Base-by-base conservation (phyloP, 768 basidiomycete genomes). In the Lactarius psammicola region DNA sequence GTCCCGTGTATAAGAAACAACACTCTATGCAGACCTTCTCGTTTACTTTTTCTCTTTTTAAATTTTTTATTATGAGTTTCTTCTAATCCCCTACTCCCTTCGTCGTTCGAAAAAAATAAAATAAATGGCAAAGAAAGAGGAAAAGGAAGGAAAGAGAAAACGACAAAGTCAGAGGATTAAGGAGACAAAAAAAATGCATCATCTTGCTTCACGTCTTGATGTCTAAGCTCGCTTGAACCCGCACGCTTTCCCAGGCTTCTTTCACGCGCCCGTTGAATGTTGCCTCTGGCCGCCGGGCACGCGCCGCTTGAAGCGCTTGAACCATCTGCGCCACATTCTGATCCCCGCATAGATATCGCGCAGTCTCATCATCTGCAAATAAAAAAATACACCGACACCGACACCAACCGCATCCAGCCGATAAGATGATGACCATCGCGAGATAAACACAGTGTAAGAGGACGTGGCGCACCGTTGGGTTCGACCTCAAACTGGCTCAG, bases 331-430 rank as follows among this genome's bases (percentile, higher is more conserved):
- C 56, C 44, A 64, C 67, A 56, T 68, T 40, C n/a, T 49, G 60
- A 60, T 59, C 49, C 55, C 63, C 55, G 55, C 67, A 62, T 36
- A 82, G 75, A 73, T 82, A 87, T 65, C 78, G 78, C 60, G 87
- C 87, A 46, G 82, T 82, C 59, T 88, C 88, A 70, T 81, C 76
- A 75, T 88, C 89, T 90, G 76, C 60, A 71, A 70, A 53, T 4
- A 53, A n/a, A n/a, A n/a, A n/a, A 46, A 60, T 20, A 2, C 38
- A 33, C 34, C 53, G 31, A 10, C 26, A 49, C 33, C 30, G 26
- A 56, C 31, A n/a, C 34, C 60, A 36, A 62, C 46, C 49, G 36
- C 30, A 31, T 33, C 42, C 31, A 64, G 26, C 56, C 56, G 62
- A 67, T 76, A 60, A 74, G 71, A 73, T 63, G 69, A 72, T 62